A percentile compares a stretch with the other conserved stretches of the same genome.
Evolutionary conservation across 2,329 filamentous ascomycete genomes (phyloP).

Genomic region (Shiraia bambusicola): DNA sequence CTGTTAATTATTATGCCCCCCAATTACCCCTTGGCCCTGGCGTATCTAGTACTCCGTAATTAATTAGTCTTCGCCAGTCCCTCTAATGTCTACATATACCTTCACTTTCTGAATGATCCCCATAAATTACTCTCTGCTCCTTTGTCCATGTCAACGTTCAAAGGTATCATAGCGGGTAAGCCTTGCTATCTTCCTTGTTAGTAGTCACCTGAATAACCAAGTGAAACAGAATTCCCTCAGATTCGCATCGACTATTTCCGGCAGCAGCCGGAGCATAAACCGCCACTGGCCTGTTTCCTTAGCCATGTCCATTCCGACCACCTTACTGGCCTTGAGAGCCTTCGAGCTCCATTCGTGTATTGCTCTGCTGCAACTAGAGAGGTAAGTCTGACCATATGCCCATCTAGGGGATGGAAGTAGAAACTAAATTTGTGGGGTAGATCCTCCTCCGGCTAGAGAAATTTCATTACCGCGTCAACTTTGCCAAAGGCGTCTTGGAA

Average conservation of each 20-base stretch:
- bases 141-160: constrained; percentile 39
- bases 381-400: constrained; percentile 39
- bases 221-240: constrained; percentile 67
- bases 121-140: not conserved
- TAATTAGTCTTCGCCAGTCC: no score
- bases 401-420: no score
- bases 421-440: no score
- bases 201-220: constrained; percentile 4
- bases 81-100: no score
- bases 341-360: constrained; percentile 82
- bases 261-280: constrained; percentile 51
- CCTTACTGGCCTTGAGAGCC: constrained; percentile 73
- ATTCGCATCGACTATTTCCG: constrained; percentile 86
- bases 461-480: constrained; percentile 78
- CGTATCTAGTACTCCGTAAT: no score
- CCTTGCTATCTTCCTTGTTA: not conserved
- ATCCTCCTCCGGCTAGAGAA: constrained; percentile 78
- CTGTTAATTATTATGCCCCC: no score
- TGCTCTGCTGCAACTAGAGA: constrained; percentile 82
- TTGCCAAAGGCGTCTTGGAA: constrained; percentile 75
- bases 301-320: constrained; percentile 94
- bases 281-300: constrained; percentile 81
- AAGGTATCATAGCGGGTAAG: constrained; percentile 33
- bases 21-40: no score
- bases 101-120: no score